These are phyloP conservation scores for Amauroascus verrucosus DNA, from an alignment of 2,329 filamentous ascomycete genomes.

Conservation along the genomic window DNA sequence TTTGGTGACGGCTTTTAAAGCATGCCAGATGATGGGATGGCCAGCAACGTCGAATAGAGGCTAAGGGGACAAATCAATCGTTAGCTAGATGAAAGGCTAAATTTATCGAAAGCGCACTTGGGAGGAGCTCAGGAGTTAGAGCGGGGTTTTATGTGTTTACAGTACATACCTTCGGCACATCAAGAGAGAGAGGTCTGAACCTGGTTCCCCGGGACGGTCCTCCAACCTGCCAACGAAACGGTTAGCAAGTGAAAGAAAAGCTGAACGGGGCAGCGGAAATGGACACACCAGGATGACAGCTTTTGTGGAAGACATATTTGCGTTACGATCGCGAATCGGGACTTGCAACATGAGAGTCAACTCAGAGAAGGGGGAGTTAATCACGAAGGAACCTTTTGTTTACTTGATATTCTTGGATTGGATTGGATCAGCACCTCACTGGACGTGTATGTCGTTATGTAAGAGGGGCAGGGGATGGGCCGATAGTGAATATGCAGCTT, in stretches of 20 bases:
- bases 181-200: slow-evolving; percentile 87
- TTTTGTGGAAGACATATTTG: slow-evolving; percentile 59
- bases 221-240: slow-evolving; percentile 57
- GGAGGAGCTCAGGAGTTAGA: neutral
- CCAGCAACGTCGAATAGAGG: slow-evolving; percentile 97
- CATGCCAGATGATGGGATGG: slow-evolving; percentile 97
- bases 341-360: slow-evolving; percentile 36
- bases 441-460: neutral
- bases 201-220: slow-evolving; percentile 91
- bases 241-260: slow-evolving; percentile 21
- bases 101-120: neutral
- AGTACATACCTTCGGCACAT: slow-evolving; percentile 82
- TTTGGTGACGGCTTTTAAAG: slow-evolving; percentile 80
- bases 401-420: neutral
- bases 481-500: neutral
- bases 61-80: slow-evolving; percentile 35
- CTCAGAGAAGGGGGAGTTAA: neutral
- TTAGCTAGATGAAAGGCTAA: neutral
- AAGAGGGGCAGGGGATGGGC: neutral
- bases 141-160: slow-evolving; percentile 19
- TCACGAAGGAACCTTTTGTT: neutral
- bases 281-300: slow-evolving; percentile 74
- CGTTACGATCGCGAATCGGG: slow-evolving; percentile 33
- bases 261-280: neutral
- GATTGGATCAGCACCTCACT: neutral